Evolutionary conservation across 2,329 filamentous ascomycete genomes (phyloP), one percentile per base, ranked within the genome.

Genomic region (Calonectria pseudoturangicola): DNA sequence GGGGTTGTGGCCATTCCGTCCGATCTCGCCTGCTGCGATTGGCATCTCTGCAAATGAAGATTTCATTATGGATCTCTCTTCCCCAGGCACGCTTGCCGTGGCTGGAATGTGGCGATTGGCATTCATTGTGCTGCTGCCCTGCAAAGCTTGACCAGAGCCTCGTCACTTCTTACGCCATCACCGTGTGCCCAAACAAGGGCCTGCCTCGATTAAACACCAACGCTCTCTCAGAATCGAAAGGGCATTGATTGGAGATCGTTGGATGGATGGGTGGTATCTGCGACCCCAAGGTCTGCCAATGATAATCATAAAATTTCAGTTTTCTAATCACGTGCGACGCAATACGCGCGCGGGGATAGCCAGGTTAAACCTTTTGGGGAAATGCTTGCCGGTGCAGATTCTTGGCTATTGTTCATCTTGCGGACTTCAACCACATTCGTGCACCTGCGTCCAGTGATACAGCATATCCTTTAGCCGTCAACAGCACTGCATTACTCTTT

Each of bases 251-350:
- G 33, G 36, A 41, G 54, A 21, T 33, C 12, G 54, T n/a, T 27
- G 33, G 54, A 3, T 13, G 12, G 54, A 3, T 13, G 12, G 21
- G 21, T 39, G 13, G 18, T 4, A 39, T 41, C n/a, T 15, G 12
- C n/a, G 15, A 13, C 8, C n/a, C 33, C 36, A 16, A 10, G 41
- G 15, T 9, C 33, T 27, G 36, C 25, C 21, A 60, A 27, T 21
- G 21, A 41, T 25, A 33, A 48, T 16, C 45, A 25, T n/a, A 60
- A 60, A 16, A 36, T 60, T 36, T 18, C n/a, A 18, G 27, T 41
- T 60, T 60, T 25, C 36, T 21, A 60, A 60, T 60, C 54, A 60
- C 54, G 54, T 60, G 54, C 33, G 30, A 39, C 25, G 54, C 16
- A 33, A 36, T 41, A 13, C 30, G 54, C 36, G 25, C 27, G 54